Evolutionary conservation across 306 rosid genomes (phyloP).

Genomic region (Medicago truncatula): MtrunA17r5.0-ANR NC_053048.1:14523001-14523500

Average conservation of each 20-base stretch:
- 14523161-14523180: slow-evolving; percentile 39
- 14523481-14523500: slow-evolving; percentile 29
- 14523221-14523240: background rate
- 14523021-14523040: slow-evolving; percentile 61
- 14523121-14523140: slow-evolving; percentile 62
- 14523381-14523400: slow-evolving; percentile 33
- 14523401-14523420: slow-evolving; percentile 28
- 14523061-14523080: slow-evolving; percentile 45
- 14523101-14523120: slow-evolving; percentile 64
- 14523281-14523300: background rate
- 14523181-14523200: background rate
- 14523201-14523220: background rate
- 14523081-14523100: slow-evolving; percentile 58
- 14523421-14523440: slow-evolving; percentile 34
- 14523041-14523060: slow-evolving; percentile 59
- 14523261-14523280: background rate
- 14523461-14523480: slow-evolving; percentile 24
- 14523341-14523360: slow-evolving; percentile 31
- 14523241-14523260: background rate
- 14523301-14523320: background rate
- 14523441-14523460: slow-evolving; percentile 32
- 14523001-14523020: slow-evolving; percentile 58
- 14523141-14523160: slow-evolving; percentile 55
- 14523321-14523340: slow-evolving; percentile 9
- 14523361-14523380: slow-evolving; percentile 23